These are phyloP conservation scores for Cynara cardunculus DNA, from an alignment of 129 eudicot genomes.

Conservation along the genomic window DNA sequence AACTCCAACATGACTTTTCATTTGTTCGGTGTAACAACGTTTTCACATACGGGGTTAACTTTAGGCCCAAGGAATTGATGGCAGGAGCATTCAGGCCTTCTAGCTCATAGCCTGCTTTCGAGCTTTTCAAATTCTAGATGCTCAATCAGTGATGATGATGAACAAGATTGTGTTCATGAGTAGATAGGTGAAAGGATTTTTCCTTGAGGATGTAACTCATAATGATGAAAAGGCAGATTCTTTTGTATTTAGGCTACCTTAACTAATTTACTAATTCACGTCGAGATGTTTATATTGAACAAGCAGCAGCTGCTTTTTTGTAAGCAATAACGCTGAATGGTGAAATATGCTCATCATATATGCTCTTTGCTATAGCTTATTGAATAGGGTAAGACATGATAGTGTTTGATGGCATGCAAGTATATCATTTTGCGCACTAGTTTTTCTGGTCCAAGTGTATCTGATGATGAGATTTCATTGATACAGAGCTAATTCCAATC, in stretches of 20 bases:
- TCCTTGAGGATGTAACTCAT: not conserved
- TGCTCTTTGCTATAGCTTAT: not conserved
- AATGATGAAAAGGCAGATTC: not conserved
- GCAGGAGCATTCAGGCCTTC: too few species aligned
- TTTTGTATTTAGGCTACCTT: not conserved
- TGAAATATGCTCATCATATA: not conserved
- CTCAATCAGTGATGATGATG: not conserved
- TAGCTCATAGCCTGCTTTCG: not conserved
- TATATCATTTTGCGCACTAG: too few species aligned
- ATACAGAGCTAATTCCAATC: too few species aligned
- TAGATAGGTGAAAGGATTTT: not conserved
- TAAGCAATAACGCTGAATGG: too few species aligned
- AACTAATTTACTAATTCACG: not conserved
- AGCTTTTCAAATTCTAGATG: not conserved
- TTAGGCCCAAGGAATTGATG: too few species aligned
- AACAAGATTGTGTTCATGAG: not conserved
- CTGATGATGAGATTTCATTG: too few species aligned
- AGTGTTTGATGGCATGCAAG: not conserved
- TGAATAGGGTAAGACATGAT: not conserved
- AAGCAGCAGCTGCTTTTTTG: not conserved
- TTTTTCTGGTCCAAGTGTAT: too few species aligned
- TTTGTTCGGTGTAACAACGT: too few species aligned
- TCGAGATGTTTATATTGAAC: not conserved
- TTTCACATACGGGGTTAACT: too few species aligned
- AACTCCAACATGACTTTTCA: not conserved